Percentiles rank a stretch among this genome's conserved stretches.
Evolutionary conservation across 176 grass and related monocot species (phyloP).

Genomic region (Raddia guianensis): DNA sequence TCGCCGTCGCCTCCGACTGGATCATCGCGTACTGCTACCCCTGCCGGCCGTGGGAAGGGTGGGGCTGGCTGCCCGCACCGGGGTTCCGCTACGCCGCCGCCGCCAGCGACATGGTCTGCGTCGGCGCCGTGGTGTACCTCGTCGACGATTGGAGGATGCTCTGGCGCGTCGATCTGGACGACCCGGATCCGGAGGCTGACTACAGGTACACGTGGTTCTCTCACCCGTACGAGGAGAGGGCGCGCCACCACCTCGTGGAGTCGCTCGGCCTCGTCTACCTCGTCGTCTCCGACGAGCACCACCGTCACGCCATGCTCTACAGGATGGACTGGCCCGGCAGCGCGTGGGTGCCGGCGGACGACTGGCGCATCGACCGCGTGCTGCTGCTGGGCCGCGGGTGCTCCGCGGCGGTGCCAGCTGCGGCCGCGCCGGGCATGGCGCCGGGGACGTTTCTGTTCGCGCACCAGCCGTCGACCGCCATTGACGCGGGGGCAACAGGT

Average conservation of each 20-base stretch:
- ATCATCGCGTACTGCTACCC: slow-evolving; percentile 50
- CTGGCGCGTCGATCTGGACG: slow-evolving; percentile 46
- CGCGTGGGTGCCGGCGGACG: slow-evolving; percentile 5
- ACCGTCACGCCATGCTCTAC: slow-evolving; percentile 25
- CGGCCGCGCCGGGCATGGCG: slow-evolving; percentile 32
- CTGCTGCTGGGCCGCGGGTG: slow-evolving; percentile 54
- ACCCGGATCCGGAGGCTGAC: slow-evolving; percentile 34
- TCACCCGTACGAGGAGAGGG: background rate
- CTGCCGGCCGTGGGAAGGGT: background rate
- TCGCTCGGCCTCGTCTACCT: slow-evolving; percentile 46
- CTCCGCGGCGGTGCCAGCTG: slow-evolving; percentile 44
- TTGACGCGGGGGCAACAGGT: background rate
- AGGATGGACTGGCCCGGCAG: slow-evolving; percentile 38
- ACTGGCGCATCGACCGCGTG: slow-evolving; percentile 20
- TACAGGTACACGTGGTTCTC: slow-evolving; percentile 38
- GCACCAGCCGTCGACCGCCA: slow-evolving; percentile 28
- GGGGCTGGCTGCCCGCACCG: slow-evolving; percentile 40
- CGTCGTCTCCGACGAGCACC: slow-evolving; percentile 46
- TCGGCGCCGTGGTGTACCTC: slow-evolving; percentile 44
- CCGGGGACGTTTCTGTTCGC: too few relatives aligned
- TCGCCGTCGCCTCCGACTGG: slow-evolving; percentile 43
- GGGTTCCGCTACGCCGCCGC: slow-evolving; percentile 45
- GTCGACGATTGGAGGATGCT: slow-evolving; percentile 44
- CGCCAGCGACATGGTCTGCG: slow-evolving; percentile 39
- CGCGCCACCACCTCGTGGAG: slow-evolving; percentile 44